phyloP scores from a whole-genome alignment of 2,329 filamentous ascomycete genomes.

The Neofusicoccum umdonicola region DNA sequence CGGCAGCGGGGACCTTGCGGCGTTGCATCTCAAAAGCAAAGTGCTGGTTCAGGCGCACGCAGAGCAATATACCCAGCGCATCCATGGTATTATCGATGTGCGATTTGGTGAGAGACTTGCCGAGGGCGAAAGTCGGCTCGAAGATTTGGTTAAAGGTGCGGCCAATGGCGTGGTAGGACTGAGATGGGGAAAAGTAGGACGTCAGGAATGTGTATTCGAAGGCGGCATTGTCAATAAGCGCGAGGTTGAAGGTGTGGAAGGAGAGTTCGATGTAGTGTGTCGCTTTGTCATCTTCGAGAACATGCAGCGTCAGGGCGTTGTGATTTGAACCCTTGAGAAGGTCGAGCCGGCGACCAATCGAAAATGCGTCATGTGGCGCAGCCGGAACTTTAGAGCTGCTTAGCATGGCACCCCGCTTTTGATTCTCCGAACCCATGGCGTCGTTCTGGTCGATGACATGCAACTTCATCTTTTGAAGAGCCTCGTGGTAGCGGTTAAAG shows the following conservation, averaged over 20 bases:
- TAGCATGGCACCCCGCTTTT: slow-evolving; percentile 52
- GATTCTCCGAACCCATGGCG: slow-evolving; percentile 72
- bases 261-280: slow-evolving; percentile 85
- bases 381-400: slow-evolving; percentile 41
- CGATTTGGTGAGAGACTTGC: slow-evolving; percentile 70
- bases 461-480: slow-evolving; percentile 79
- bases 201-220: slow-evolving; percentile 94
- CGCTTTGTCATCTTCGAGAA: slow-evolving; percentile 85
- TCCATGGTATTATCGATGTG: slow-evolving; percentile 78
- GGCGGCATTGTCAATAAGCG: slow-evolving; percentile 87
- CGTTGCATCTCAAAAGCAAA: slow-evolving; percentile 92
- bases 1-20: slow-evolving; percentile 82
- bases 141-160: slow-evolving; percentile 86
- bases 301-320: slow-evolving; percentile 77
- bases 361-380: slow-evolving; percentile 80
- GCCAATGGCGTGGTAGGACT: slow-evolving; percentile 73
- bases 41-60: slow-evolving; percentile 88
- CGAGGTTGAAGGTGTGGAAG: slow-evolving; percentile 93
- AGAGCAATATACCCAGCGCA: slow-evolving; percentile 82
- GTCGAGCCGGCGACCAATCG: slow-evolving; percentile 81
- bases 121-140: slow-evolving; percentile 82
- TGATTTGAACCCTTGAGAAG: slow-evolving; percentile 72
- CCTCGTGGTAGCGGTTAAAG: slow-evolving; percentile 81
- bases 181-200: slow-evolving; percentile 78
- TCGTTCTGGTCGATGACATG: slow-evolving; percentile 82